Evolutionary conservation across 805 yeast species (phyloP), one percentile per base, ranked within the genome.

Genomic region (Ogataea dorogensis): DNA sequence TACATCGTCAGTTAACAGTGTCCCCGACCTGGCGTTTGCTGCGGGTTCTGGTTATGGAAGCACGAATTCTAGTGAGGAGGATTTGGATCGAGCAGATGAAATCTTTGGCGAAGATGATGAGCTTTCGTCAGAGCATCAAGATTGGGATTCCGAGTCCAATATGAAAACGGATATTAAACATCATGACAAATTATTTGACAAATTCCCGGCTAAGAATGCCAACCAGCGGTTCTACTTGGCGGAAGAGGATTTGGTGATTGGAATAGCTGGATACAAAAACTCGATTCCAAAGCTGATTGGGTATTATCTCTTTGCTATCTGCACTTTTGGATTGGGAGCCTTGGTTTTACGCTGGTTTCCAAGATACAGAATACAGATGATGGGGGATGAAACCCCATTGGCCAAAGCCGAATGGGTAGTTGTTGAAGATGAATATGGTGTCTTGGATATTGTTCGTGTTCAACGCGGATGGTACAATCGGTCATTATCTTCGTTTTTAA

Each of bases 231-330:
- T 85, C 59, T 93, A 91, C 59, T 75, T 93, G 43, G 89, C 96
- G 0, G 98, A 93, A 58, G 98, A 93, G 57, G 99, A 93, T 65
- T 67, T 93, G 53, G 91, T 91, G 9, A 75, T 93, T 42, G 96
- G 95, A 43, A 84, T 93, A 44, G 98, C 97, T 0, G 98, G 98
- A 4, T 93, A 86, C 59, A 61, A 61, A 36, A 75, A 79, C 11
- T 73, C 80, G 9, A 53, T 53, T 31, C 36, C 69, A 46, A 75
- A 79, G 43, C 51, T 61, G 4, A 24, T 64, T 0, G 11, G 72
- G 1, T 88, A 81, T 55, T 71, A 75, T 42, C 10, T 73, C 0
- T 40, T 83, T 2, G 81, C 87, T 42, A 33, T 75, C 0, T 19
- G 63, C 2, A 77, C 96, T 0, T 57, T 75, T 3, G 99, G 99